Conservation (phyloP, 2,329 filamentous ascomycete species). For the Pseudogymnoascus sp. region DNA sequence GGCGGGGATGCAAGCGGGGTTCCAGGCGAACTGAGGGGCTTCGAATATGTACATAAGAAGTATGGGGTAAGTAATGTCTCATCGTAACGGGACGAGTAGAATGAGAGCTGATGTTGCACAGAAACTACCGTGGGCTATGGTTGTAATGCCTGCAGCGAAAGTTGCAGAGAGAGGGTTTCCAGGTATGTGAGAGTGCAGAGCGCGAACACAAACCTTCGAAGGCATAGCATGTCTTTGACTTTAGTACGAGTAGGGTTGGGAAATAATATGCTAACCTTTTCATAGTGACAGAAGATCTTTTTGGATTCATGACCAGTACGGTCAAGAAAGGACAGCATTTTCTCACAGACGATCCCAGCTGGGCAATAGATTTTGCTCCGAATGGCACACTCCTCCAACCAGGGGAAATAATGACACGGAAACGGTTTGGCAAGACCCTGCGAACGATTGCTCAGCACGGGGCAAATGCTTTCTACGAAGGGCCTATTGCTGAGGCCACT, state of each 20-base stretch:
- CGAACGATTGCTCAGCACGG: constrained; percentile 54
- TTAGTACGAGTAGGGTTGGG: neutral
- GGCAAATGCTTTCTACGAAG: constrained; percentile 53
- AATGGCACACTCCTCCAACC: constrained; percentile 48
- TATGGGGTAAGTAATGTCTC: constrained; percentile 46
- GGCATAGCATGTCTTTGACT: neutral
- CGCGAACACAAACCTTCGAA: neutral
- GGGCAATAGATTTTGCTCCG: constrained; percentile 63
- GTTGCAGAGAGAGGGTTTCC: constrained; percentile 67
- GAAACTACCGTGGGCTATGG: constrained; percentile 57
- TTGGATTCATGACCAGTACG: constrained; percentile 60
- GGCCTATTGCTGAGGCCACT: constrained; percentile 52
- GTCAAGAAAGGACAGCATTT: constrained; percentile 43
- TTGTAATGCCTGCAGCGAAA: constrained; percentile 66
- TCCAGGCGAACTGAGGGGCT: constrained; percentile 67
- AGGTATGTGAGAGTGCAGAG: constrained; percentile 18
- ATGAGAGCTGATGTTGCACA: constrained; percentile 19
- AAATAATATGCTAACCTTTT: constrained; percentile 15
- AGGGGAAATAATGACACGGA: constrained; percentile 56
- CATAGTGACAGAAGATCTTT: constrained; percentile 60
- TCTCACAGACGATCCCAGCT: constrained; percentile 51
- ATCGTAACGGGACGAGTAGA: neutral
- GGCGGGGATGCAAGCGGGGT: constrained; percentile 67
- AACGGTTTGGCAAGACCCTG: constrained; percentile 58
- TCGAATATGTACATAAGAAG: constrained; percentile 68